Evolutionary conservation across 179 eudicot species (phyloP), one percentile per base, ranked within the genome.

Genomic region (Nepenthes alata): DNA sequence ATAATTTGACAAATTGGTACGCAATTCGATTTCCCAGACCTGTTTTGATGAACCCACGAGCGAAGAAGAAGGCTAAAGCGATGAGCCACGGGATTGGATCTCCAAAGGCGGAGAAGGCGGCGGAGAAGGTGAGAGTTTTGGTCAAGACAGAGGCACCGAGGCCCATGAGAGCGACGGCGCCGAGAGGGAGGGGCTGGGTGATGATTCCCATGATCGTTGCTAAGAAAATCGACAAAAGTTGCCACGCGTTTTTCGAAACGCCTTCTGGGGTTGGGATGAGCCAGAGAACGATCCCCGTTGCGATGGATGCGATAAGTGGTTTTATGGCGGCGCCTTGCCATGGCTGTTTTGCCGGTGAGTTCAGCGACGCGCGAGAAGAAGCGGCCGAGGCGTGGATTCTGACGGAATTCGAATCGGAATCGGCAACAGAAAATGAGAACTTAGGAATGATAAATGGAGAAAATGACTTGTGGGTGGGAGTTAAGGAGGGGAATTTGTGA

Each of bases 41-140:
- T 3, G 97, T 89, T 36, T 93, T 93, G 41, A 89, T 87, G 62
- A 93, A 93, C 1, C 97, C 98, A 0, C 97, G 64, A 2, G 98
- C 98, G 66, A 91, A 91, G 79, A 89, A 93, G 84, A 93, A 93
- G 1, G 98, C 98, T 7, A 93, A 79, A 0, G 98, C 97, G 47
- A 93, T 93, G 0, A 93, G 67, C 98, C 98, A 93, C 0, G 98
- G 98, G 37, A 93, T 89, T 0, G 97, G 98, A 58, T 89, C 98
- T 2, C 97, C 95, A 51, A 93, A 93, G 2, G 98, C 98, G 13
- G 97, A 93, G 67, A 93, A 93, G 0, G 98, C 97, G 11, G 89
- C 97, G 11, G 97, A 80, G 49, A 93, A 93, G 0, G 98, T 73
- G 0, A 93, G 80, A 11, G 98, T 85, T 64, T 93, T 87, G 4